phyloP scores from a whole-genome alignment of 1,284 basidiomycete species.

The Ceratobasidium sp. region DNA sequence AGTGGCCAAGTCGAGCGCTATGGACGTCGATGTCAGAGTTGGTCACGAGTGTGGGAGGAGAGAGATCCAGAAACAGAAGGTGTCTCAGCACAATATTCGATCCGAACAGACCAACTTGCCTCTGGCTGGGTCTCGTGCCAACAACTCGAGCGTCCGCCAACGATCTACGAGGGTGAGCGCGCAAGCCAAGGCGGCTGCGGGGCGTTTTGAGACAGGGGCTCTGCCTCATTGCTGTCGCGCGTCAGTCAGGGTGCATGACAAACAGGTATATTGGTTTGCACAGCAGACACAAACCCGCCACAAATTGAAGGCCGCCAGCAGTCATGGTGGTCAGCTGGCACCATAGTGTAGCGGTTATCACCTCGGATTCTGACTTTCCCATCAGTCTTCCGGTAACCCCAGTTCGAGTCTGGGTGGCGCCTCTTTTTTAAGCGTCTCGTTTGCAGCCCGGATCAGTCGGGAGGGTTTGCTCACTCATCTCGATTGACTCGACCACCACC shows the following conservation, averaged over 20 bases:
- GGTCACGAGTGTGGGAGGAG: slow-evolving; percentile 20
- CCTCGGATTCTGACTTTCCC: slow-evolving; percentile 34
- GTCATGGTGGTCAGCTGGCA: too few relatives aligned
- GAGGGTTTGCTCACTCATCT: background rate
- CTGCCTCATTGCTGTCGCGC: slow-evolving; percentile 31
- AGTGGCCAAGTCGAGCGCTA: slow-evolving; percentile 1
- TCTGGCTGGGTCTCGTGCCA: slow-evolving; percentile 2
- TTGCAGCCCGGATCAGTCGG: too few relatives aligned
- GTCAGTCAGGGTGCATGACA: slow-evolving; percentile 13
- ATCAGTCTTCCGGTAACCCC: slow-evolving; percentile 40
- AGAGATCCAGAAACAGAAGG: slow-evolving; percentile 24
- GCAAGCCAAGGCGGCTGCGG: slow-evolving; percentile 21
- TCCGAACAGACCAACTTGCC: slow-evolving; percentile 8
- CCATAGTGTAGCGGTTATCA: slow-evolving; percentile 43
- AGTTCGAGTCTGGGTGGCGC: slow-evolving; percentile 42
- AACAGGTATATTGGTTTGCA: too few relatives aligned
- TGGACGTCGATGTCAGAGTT: slow-evolving; percentile 15
- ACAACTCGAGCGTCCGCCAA: background rate
- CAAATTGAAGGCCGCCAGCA: too few relatives aligned
- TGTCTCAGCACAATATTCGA: slow-evolving; percentile 11
- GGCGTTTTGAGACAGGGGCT: slow-evolving; percentile 40
- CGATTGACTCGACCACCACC: slow-evolving; percentile 50
- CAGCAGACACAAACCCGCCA: too few relatives aligned
- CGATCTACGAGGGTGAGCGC: background rate
- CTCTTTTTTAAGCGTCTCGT: slow-evolving; percentile 24